These are phyloP conservation scores for Curvularia lunata DNA, from an alignment of 2,329 filamentous ascomycete species.

Conservation along the genomic window DNA sequence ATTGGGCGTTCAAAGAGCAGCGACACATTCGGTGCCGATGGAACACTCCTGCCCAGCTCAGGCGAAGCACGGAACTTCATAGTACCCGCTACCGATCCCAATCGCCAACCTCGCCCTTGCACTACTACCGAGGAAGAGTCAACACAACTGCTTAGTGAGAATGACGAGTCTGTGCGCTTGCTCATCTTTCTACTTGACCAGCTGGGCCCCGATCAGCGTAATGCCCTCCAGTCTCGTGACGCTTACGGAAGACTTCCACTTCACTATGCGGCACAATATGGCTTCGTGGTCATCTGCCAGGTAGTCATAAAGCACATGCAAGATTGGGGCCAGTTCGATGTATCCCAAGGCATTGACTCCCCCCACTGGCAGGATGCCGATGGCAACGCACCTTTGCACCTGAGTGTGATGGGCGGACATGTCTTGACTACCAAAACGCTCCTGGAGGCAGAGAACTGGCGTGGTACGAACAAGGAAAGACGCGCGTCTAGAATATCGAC, in stretches of 20 bases:
- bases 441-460: constrained; percentile 80
- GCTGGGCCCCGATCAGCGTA: constrained; percentile 70
- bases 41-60: constrained; percentile 57
- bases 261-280: constrained; percentile 94
- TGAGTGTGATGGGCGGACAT: constrained; percentile 91
- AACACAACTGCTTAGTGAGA: constrained; percentile 64
- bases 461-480: constrained; percentile 67
- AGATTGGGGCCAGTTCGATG: constrained; percentile 84
- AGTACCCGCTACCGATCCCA: constrained; percentile 75
- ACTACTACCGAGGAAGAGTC: constrained; percentile 71
- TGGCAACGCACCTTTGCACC: constrained; percentile 86
- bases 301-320: constrained; percentile 88
- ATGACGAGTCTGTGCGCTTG: constrained; percentile 78
- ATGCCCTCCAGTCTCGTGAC: constrained; percentile 72
- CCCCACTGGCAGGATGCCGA: constrained; percentile 90
- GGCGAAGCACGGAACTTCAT: constrained; percentile 73
- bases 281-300: constrained; percentile 88
- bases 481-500: constrained; percentile 70
- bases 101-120: constrained; percentile 65
- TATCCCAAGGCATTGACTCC: constrained; percentile 84
- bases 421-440: constrained; percentile 82
- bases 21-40: constrained; percentile 55
- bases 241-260: constrained; percentile 82
- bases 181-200: constrained; percentile 68
- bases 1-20: constrained; percentile 77